phyloP scores from a whole-genome alignment of 2,329 filamentous ascomycete species.

The Tolypocladium inflatum region DNA sequence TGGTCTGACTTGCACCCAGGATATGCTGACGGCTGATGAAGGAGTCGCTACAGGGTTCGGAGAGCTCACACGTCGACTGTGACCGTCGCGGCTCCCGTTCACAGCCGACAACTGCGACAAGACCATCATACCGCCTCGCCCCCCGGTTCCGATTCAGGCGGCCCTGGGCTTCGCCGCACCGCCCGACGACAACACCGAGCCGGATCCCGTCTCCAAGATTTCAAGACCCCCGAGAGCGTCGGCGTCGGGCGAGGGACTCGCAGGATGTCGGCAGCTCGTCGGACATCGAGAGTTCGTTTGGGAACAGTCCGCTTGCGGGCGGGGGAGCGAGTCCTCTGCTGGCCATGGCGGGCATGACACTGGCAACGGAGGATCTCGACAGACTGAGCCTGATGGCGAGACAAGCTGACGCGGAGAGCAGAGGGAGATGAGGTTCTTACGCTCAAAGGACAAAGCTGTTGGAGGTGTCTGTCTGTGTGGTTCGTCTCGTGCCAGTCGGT shows the following conservation, averaged over 20 bases:
- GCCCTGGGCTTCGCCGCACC: conserved; percentile 13
- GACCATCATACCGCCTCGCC: conserved; percentile 13
- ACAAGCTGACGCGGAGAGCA: neutral
- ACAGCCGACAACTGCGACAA: conserved; percentile 13
- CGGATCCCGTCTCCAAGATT: conserved; percentile 4
- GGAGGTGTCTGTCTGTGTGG: neutral
- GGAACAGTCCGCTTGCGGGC: conserved; percentile 10
- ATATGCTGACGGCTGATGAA: neutral
- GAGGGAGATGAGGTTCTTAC: neutral
- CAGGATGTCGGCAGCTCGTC: conserved; percentile 13
- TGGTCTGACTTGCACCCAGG: neutral
- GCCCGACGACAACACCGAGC: conserved; percentile 6
- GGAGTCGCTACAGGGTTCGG: neutral
- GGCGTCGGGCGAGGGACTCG: conserved; percentile 19
- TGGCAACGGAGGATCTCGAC: conserved; percentile 21
- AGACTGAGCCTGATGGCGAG: conserved; percentile 18
- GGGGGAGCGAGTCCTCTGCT: conserved; percentile 14
- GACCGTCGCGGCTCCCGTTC: conserved; percentile 11
- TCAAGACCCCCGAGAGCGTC: conserved; percentile 17
- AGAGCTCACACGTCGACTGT: conserved; percentile 4
- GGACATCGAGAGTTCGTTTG: conserved; percentile 8
- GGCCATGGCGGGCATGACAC: conserved; percentile 15
- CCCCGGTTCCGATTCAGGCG: conserved; percentile 14
- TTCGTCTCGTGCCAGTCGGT: neutral
- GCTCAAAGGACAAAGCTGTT: neutral